Conservation (phyloP, 495 filamentous ascomycete species). For the Aspergillus hancockii region DNA sequence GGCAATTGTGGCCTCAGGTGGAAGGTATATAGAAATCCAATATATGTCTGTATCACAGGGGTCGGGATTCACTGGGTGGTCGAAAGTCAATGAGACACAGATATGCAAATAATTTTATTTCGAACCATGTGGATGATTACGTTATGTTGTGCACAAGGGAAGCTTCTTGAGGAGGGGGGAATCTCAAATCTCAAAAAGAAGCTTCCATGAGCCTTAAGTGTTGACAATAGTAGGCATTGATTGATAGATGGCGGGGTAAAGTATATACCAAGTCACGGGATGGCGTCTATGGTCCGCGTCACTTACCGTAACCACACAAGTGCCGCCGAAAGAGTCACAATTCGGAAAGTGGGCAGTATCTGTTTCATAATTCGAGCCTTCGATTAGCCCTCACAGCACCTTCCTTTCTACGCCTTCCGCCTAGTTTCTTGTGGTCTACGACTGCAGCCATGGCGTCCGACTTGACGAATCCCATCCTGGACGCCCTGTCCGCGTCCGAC, state of each 20-base stretch:
- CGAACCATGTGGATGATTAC: too few relatives aligned
- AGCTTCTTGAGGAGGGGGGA: neutral
- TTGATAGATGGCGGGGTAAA: slow-evolving; percentile 22
- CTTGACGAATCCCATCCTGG: slow-evolving; percentile 64
- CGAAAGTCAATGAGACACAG: too few relatives aligned
- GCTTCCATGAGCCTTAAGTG: too few relatives aligned
- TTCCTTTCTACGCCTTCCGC: slow-evolving; percentile 15
- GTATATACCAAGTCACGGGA: slow-evolving; percentile 22
- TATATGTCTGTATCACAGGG: too few relatives aligned
- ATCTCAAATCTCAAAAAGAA: neutral
- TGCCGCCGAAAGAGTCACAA: slow-evolving; percentile 30
- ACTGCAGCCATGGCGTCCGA: slow-evolving; percentile 58
- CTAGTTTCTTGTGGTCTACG: slow-evolving; percentile 29
- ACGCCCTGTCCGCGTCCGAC: slow-evolving; percentile 61
- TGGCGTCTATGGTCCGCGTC: slow-evolving; percentile 15
- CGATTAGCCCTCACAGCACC: slow-evolving; percentile 12
- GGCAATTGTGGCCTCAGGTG: neutral
- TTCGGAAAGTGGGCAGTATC: slow-evolving; percentile 25
- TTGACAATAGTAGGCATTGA: neutral
- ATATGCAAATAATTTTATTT: too few relatives aligned
- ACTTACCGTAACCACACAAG: slow-evolving; percentile 23
- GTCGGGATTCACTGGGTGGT: too few relatives aligned
- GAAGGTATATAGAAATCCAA: neutral
- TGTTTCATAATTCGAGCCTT: slow-evolving; percentile 21
- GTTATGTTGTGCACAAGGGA: too few relatives aligned